Conservation (phyloP, 345 rosid species). For the Hypericum androsaemum region DNA sequence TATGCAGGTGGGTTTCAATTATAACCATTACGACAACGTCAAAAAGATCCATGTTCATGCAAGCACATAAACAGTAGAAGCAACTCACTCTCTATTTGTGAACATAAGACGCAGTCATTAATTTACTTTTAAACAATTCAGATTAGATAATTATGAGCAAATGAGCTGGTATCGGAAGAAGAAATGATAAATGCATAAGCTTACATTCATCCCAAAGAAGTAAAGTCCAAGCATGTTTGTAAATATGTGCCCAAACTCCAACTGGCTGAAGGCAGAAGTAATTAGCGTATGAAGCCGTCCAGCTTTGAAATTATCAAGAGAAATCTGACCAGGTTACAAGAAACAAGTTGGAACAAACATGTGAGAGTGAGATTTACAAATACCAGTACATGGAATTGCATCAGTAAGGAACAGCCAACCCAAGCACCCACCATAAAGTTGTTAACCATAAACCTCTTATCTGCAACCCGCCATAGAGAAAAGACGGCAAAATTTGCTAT, state of each 20-base stretch:
- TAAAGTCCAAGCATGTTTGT: conserved; percentile 92
- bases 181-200: conserved; percentile 13
- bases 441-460: conserved; percentile 47
- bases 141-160: background rate
- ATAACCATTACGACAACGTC: no score
- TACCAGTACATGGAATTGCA: background rate
- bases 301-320: conserved; percentile 55
- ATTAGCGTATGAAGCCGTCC: conserved; percentile 61
- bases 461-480: conserved; percentile 54
- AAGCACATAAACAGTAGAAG: no score
- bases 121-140: no score
- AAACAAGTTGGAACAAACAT: conserved; percentile 12
- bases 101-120: no score
- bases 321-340: conserved; percentile 47
- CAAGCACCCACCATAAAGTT: conserved; percentile 68
- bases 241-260: conserved; percentile 42
- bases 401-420: background rate
- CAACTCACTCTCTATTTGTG: no score
- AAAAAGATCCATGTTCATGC: no score
- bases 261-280: conserved; percentile 90
- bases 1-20: no score
- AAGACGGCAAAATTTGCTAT: conserved; percentile 61
- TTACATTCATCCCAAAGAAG: conserved; percentile 75
- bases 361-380: conserved; percentile 1
- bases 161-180: conserved; percentile 4